These are phyloP conservation scores for Claviceps quebecensis DNA, from an alignment of 2,329 filamentous ascomycete genomes.

Conservation along the genomic window DNA sequence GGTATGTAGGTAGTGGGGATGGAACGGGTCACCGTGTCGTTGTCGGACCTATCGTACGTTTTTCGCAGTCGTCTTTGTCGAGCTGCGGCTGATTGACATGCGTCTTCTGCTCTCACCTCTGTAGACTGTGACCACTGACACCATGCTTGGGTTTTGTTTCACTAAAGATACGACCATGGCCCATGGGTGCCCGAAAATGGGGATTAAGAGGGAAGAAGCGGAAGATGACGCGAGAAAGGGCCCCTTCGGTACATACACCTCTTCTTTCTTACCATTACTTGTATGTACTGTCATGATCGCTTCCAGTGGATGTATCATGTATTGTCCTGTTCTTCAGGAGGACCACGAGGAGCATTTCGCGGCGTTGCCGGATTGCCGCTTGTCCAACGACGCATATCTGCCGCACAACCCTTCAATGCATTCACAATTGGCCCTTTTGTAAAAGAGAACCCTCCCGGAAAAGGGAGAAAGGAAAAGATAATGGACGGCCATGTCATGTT, in stretches of 20 bases:
- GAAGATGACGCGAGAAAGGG: neutral
- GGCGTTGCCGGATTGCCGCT: too few species aligned
- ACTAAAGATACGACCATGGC: neutral
- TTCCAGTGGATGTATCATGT: neutral
- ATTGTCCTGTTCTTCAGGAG: too few species aligned
- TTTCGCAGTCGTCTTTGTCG: too few species aligned
- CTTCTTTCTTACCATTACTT: neutral
- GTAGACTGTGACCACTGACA: neutral
- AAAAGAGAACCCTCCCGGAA: too few species aligned
- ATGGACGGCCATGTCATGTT: neutral
- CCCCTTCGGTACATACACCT: neutral
- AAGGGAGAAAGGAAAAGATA: too few species aligned
- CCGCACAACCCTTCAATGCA: too few species aligned
- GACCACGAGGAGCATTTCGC: too few species aligned
- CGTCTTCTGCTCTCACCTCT: neutral
- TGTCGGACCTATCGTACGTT: too few species aligned
- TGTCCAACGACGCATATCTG: too few species aligned
- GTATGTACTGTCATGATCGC: neutral
- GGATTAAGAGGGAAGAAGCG: neutral
- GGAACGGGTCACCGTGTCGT: too few species aligned
- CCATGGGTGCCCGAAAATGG: neutral
- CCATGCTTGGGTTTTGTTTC: neutral
- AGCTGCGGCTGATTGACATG: neutral
- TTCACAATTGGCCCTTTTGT: too few species aligned
- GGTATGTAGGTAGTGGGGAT: too few species aligned